Conservation (phyloP, 305 asterid genomes). For the Fraxinus baroniana region DNA sequence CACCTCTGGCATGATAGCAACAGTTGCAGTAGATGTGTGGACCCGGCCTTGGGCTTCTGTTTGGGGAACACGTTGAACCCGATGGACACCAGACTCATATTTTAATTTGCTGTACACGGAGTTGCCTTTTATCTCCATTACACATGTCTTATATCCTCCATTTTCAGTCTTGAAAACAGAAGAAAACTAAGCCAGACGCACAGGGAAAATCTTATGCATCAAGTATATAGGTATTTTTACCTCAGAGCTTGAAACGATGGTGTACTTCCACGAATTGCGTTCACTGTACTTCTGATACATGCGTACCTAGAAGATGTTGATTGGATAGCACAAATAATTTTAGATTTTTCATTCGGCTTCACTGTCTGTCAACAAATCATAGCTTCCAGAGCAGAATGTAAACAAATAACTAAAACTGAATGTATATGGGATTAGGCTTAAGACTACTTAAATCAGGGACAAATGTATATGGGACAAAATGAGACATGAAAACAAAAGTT, state of each 20-base stretch:
- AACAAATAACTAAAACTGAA: neutral
- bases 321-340: constrained; percentile 20
- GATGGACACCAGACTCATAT: constrained; percentile 96
- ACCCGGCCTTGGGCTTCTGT: constrained; percentile 98
- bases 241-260: constrained; percentile 80
- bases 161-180: constrained; percentile 60
- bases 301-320: constrained; percentile 53
- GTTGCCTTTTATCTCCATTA: constrained; percentile 90
- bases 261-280: constrained; percentile 68
- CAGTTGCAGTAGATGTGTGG: constrained; percentile 96
- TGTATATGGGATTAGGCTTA: neutral
- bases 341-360: neutral
- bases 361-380: neutral
- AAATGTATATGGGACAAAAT: neutral
- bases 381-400: neutral
- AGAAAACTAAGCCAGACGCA: constrained; percentile 29
- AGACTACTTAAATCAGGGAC: neutral
- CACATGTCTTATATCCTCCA: constrained; percentile 90
- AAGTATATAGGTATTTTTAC: constrained; percentile 37
- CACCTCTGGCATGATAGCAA: constrained; percentile 99
- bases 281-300: constrained; percentile 89
- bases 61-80: constrained; percentile 98
- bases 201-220: neutral
- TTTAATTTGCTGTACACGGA: constrained; percentile 92
- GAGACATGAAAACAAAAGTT: neutral